These are phyloP conservation scores for Aspergillus ostianus DNA, from an alignment of 495 filamentous ascomycete species.

Conservation along the genomic window DNA sequence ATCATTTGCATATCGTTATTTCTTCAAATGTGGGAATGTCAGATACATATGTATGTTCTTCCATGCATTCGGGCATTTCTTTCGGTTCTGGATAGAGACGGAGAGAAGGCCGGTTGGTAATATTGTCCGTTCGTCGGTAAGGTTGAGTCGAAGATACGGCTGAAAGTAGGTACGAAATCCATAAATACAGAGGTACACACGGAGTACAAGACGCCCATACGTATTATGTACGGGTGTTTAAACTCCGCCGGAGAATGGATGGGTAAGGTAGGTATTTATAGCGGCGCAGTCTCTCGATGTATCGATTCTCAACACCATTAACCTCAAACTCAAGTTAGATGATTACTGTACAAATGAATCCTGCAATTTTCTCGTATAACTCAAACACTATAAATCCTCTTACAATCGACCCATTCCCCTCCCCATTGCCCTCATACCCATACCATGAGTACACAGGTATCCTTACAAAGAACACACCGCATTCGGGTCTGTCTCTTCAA, in stretches of 20 bases:
- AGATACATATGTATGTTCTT: neutral
- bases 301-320: neutral
- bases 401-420: neutral
- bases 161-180: too few species aligned
- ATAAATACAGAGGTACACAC: too few species aligned
- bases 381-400: too few species aligned
- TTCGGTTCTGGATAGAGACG: neutral
- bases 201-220: too few species aligned
- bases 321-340: neutral
- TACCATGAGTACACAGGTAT: neutral
- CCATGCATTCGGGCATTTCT: neutral
- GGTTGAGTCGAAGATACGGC: too few species aligned
- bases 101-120: neutral
- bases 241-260: too few species aligned
- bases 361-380: too few species aligned
- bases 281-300: neutral
- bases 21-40: neutral
- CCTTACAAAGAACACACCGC: slow-evolving; percentile 21
- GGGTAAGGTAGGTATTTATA: too few species aligned
- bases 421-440: neutral
- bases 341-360: neutral
- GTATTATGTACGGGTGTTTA: too few species aligned
- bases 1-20: slow-evolving; percentile 12
- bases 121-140: neutral
- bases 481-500: slow-evolving; percentile 12